Evolutionary conservation across 306 rosid genomes (phyloP), one percentile per base, ranked within the genome.

Genomic region (Argentina anserina): DNA sequence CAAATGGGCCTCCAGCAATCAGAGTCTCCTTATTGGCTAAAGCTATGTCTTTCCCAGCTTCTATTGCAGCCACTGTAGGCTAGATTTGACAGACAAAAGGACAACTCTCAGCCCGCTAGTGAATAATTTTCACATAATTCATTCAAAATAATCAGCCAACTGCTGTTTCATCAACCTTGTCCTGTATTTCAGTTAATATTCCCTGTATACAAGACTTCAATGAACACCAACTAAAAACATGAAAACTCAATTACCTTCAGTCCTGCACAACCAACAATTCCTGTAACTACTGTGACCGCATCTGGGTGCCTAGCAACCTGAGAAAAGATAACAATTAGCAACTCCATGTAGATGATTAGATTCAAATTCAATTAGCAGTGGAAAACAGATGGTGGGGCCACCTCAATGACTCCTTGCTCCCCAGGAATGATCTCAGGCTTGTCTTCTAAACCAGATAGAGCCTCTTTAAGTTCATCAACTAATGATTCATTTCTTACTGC

Each of bases 61-160:
- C 95, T 43, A 94, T 94, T 10, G 99, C 99, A 67, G 99, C 99
- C 70, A 94, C 99, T 40, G 99, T 94, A 69, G 99, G 99, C 99
- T 94, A 85, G 68, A 79, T 46, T 33, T 56, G 73, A 76, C 73
- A 80, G 77, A 65, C 39, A 80, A 79, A 70, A 74, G 63, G 56
- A 46, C 47, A 45, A 45, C 6, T 55, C 79, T 86, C 85, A 85
- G 83, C 53, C 78, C 74, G 72, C 65, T 75, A 68, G 53, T 49
- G 20, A 56, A 34, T 26, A 63, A 76, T 33, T 33, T 33, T 33
- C 36, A 2, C 36, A 47, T 47, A 8, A 28, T 7, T 47, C 31
- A 47, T 46, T 69, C 14, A 31, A 20, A 31, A 17, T 47, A 18
- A 7, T 47, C 31, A 43, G 20, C 60, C 42, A 47, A 47, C 28